A percentile compares a stretch with the other conserved stretches of the same genome.
Evolutionary conservation across 352 stramenopile species (phyloP).

Genomic region (Phytophthora pini): DNA sequence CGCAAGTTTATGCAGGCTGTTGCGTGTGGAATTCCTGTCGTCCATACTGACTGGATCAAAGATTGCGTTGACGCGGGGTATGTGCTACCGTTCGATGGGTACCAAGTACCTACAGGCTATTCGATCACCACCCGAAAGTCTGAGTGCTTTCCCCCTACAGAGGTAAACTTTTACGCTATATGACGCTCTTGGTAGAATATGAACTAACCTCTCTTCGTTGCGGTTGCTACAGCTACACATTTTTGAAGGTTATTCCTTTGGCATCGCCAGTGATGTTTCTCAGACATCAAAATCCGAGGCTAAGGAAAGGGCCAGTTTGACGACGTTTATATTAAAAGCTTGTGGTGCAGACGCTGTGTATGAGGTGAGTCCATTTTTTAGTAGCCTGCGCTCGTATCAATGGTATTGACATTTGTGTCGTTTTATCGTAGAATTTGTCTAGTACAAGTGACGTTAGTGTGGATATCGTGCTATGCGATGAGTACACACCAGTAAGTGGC

Average conservation of each 20-base stretch:
- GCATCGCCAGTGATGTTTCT: slow-evolving; percentile 62
- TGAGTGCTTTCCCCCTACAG: slow-evolving; percentile 49
- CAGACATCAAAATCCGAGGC: slow-evolving; percentile 36
- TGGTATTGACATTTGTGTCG: neutral
- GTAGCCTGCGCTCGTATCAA: neutral
- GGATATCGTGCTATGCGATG: slow-evolving; percentile 73
- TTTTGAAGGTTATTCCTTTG: slow-evolving; percentile 66
- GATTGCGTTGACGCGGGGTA: slow-evolving; percentile 57
- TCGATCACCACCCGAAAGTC: slow-evolving; percentile 71
- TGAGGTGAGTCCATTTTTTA: slow-evolving; percentile 40
- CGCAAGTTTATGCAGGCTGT: slow-evolving; percentile 85
- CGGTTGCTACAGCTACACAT: slow-evolving; percentile 57
- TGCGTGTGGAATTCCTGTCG: slow-evolving; percentile 80
- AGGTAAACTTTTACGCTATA: slow-evolving; percentile 27
- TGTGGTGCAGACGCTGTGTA: slow-evolving; percentile 69
- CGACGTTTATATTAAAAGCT: slow-evolving; percentile 63
- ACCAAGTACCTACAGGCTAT: slow-evolving; percentile 72
- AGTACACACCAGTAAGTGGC: slow-evolving; percentile 66
- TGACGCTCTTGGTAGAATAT: neutral
- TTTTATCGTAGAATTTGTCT: slow-evolving; percentile 52
- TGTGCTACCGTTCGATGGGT: slow-evolving; percentile 73
- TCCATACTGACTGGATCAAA: slow-evolving; percentile 85
- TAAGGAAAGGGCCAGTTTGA: slow-evolving; percentile 54
- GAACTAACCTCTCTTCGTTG: slow-evolving; percentile 15
- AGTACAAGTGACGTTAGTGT: slow-evolving; percentile 42